A percentile compares a stretch with the other conserved stretches of the same genome.
phyloP scores from a whole-genome alignment of 441 rosid genomes.

The Raphanus hybrid region DNA sequence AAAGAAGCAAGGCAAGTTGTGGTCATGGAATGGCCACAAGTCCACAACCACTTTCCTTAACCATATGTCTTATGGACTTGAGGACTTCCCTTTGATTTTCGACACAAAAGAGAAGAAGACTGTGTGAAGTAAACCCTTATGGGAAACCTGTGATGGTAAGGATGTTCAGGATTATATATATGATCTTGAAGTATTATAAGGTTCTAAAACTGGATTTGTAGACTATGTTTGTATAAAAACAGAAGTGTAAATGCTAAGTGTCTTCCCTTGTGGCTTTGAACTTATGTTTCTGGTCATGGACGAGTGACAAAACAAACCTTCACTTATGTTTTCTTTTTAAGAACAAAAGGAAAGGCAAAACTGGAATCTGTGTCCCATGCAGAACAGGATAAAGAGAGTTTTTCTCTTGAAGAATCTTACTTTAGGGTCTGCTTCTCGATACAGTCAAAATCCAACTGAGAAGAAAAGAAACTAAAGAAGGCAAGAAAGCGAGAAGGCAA shows the following conservation, averaged over 20 bases:
- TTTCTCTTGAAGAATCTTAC: constrained; percentile 44
- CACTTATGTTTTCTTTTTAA: constrained; percentile 25
- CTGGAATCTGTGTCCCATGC: constrained; percentile 60
- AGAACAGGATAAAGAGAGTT: constrained; percentile 32
- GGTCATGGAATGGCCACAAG: background rate
- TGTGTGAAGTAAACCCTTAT: constrained; percentile 29
- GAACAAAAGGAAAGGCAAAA: constrained; percentile 48
- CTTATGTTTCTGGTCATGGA: background rate
- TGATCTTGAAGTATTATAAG: constrained; percentile 4
- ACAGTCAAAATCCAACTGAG: constrained; percentile 55
- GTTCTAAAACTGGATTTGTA: constrained; percentile 8
- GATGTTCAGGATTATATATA: background rate
- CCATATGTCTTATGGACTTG: constrained; percentile 30
- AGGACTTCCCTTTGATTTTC: constrained; percentile 67
- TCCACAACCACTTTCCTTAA: background rate
- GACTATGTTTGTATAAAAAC: constrained; percentile 21
- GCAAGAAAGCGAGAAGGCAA: constrained; percentile 19
- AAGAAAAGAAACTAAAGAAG: constrained; percentile 41
- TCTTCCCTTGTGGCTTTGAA: background rate
- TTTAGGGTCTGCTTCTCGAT: constrained; percentile 73
- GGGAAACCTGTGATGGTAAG: background rate
- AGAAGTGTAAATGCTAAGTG: constrained; percentile 29
- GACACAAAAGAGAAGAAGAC: constrained; percentile 45
- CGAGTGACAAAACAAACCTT: constrained; percentile 19
- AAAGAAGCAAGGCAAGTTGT: background rate